phyloP scores from a whole-genome alignment of 805 yeast species.

The Saitoella complicata region DNA sequence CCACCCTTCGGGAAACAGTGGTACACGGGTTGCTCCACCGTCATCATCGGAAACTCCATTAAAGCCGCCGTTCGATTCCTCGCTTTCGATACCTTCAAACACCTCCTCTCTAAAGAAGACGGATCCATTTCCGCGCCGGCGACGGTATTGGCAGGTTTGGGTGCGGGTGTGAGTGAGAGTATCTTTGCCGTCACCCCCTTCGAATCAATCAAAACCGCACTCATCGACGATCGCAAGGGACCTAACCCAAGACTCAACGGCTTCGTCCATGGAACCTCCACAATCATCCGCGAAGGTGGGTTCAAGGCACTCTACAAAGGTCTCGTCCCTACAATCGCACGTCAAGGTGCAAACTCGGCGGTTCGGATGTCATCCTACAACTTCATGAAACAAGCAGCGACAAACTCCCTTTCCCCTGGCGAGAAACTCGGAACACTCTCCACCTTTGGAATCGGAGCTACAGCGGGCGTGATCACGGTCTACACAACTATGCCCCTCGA shows the following conservation, averaged over 20 bases:
- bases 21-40: slow-evolving; percentile 94
- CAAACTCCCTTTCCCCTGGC: slow-evolving; percentile 30
- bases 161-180: slow-evolving; percentile 88
- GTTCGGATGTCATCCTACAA: slow-evolving; percentile 89
- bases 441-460: slow-evolving; percentile 79
- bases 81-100: slow-evolving; percentile 80
- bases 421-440: slow-evolving; percentile 61
- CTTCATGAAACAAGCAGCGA: slow-evolving; percentile 41
- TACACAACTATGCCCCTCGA: slow-evolving; percentile 85
- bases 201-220: slow-evolving; percentile 88
- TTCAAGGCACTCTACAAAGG: slow-evolving; percentile 76
- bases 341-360: slow-evolving; percentile 93
- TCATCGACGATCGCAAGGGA: slow-evolving; percentile 80
- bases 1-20: slow-evolving; percentile 27
- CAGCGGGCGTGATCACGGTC: slow-evolving; percentile 79
- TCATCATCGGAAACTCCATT: slow-evolving; percentile 87
- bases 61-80: slow-evolving; percentile 91
- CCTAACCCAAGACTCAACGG: slow-evolving; percentile 59
- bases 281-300: slow-evolving; percentile 62
- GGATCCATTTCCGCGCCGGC: slow-evolving; percentile 69
- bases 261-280: slow-evolving; percentile 43
- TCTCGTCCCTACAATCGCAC: slow-evolving; percentile 75
- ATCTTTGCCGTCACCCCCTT: slow-evolving; percentile 92
- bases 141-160: slow-evolving; percentile 57
- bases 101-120: slow-evolving; percentile 56